A percentile compares a stretch with the other conserved stretches of the same genome.
phyloP scores from a whole-genome alignment of 2,329 filamentous ascomycete genomes.

The Bimuria novae-zelandiae region DNA sequence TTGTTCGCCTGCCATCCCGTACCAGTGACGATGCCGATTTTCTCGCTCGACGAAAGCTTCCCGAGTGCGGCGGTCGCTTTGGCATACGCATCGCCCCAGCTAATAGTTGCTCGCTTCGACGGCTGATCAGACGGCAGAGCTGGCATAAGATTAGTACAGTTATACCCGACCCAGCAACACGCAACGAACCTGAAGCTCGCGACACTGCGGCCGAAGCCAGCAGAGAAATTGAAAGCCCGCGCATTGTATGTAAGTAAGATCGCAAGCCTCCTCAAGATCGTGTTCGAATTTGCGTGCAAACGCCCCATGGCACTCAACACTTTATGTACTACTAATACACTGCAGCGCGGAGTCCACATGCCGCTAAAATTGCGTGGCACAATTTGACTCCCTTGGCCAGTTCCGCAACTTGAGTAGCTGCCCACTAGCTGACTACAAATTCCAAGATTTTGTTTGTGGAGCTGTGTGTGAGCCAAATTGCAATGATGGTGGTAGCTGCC shows the following conservation, averaged over 20 bases:
- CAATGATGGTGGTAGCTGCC: slow-evolving; percentile 8
- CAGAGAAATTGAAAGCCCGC: slow-evolving; percentile 27
- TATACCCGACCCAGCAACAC: background rate
- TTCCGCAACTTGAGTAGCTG: slow-evolving; percentile 14
- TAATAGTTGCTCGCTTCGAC: slow-evolving; percentile 31
- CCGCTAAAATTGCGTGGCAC: slow-evolving; percentile 17
- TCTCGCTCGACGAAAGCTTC: slow-evolving; percentile 47
- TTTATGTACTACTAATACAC: slow-evolving; percentile 29
- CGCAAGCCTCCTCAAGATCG: background rate
- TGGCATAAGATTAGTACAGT: slow-evolving; percentile 14
- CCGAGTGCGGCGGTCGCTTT: slow-evolving; percentile 47
- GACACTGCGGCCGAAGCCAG: slow-evolving; percentile 28
- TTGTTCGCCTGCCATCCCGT: slow-evolving; percentile 40
- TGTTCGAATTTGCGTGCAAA: slow-evolving; percentile 2
- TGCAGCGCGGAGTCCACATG: slow-evolving; percentile 12
- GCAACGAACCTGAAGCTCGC: slow-evolving; percentile 24
- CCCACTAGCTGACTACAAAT: background rate
- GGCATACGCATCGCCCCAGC: slow-evolving; percentile 47
- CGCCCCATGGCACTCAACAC: slow-evolving; percentile 8
- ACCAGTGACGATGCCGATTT: slow-evolving; percentile 47
- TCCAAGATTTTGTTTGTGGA: background rate
- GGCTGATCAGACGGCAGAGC: slow-evolving; percentile 25
- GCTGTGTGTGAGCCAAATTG: slow-evolving; percentile 30
- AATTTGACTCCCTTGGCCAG: slow-evolving; percentile 28
- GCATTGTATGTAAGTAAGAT: slow-evolving; percentile 26